Conservation (phyloP, 148 eudicot genomes). For the Silene conica region DNA sequence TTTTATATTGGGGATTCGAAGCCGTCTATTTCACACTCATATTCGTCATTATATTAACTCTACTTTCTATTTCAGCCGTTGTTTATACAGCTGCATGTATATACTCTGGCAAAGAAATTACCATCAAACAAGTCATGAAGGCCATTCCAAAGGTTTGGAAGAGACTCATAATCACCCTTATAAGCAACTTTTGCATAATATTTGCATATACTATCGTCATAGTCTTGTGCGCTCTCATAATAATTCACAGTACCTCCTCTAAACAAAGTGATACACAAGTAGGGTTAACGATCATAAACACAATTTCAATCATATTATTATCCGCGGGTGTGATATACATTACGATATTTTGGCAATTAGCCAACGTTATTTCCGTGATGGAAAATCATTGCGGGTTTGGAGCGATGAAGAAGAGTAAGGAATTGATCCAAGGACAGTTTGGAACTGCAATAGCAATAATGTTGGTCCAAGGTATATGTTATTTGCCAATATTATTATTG, state of each 20-base stretch:
- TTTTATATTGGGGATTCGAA: constrained; percentile 19
- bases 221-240: neutral
- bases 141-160: constrained; percentile 49
- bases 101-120: constrained; percentile 28
- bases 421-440: constrained; percentile 41
- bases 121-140: constrained; percentile 26
- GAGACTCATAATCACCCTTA: constrained; percentile 35
- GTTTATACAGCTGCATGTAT: constrained; percentile 37
- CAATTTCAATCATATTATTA: neutral
- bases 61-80: constrained; percentile 35
- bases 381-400: constrained; percentile 35
- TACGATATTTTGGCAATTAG: constrained; percentile 39
- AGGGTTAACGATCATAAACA: neutral
- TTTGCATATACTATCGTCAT: constrained; percentile 7
- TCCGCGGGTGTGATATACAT: constrained; percentile 25
- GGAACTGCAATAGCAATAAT: constrained; percentile 19
- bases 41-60: constrained; percentile 22
- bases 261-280: neutral
- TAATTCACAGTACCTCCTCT: too few species aligned
- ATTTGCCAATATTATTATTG: constrained; percentile 1
- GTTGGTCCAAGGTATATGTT: constrained; percentile 16
- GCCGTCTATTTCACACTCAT: constrained; percentile 17
- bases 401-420: constrained; percentile 48
- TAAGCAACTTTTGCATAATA: constrained; percentile 23
- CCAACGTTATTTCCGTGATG: constrained; percentile 37